Base-by-base conservation (phyloP, 345 rosid genomes). In the Pistacia atlantica region DNA sequence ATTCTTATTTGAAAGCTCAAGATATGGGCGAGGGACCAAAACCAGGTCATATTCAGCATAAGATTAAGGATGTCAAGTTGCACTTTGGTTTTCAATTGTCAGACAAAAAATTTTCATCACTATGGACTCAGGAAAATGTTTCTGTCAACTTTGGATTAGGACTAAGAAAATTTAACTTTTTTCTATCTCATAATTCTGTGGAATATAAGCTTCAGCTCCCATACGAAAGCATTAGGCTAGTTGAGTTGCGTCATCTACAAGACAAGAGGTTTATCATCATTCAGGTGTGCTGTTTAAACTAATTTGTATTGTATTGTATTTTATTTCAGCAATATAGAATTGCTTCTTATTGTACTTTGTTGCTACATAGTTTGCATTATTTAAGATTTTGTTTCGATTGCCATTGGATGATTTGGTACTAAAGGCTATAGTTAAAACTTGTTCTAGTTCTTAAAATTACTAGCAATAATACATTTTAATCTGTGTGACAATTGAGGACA, bases 171-270 rank as follows among this genome's bases (percentile, higher is more conserved):
- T 35, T 82, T 31, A 42, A 62, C 17, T 80, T 86, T 48, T 68
- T 76, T 49, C 69, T 86, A 11, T 71, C 84, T 1, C n/a, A 66
- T 65, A 9, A 0, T 60, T 16, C 20, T 0, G 51, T 45, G 10
- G 71, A 75, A 1, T 81, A 79, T 82, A 83, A 65, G 80, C 83
- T 86, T 42, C 85, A 81, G 69, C 79, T 83, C 33, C 77, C 75
- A 35, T 81, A 77, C 45, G 83, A 83, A 67, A 86, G 82, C 56
- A 73, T 86, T 13, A 71, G 83, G 82, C 75, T 81, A 63, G 69
- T 78, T 65, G 77, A 79, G 77, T 78, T 79, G 31, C 82, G 33
- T 28, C 55, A 45, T 20, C 77, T 77, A 1, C 17, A 1, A 5
- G 37, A 17, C 69, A 77, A 25, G 16, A 72, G 72, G 49, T 78